Evolutionary conservation across 2,329 filamentous ascomycete genomes (phyloP), one percentile per base, ranked within the genome.

Genomic region (Coleophoma crateriformis): DNA sequence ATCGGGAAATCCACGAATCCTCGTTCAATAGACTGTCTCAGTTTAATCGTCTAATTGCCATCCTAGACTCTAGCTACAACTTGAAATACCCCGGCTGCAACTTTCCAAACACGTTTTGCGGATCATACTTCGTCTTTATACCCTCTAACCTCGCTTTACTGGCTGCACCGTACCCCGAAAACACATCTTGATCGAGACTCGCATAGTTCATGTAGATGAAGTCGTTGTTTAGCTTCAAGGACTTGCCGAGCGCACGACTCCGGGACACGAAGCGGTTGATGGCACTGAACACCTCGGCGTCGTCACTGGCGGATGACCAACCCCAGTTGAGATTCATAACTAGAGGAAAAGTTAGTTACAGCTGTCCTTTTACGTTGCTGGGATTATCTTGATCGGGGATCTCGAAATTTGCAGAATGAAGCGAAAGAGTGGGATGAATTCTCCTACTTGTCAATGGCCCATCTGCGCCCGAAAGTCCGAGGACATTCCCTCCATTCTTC

Each of bases 201-300:
- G 68, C 68, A 52, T 72, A 71, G 52, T 72, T 70, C 33, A 69
- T 55, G 51, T 70, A 71, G 7, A 59, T 51, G 44, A 47, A 61
- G 4, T 13, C 20, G 48, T 58, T 33, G 19, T 51, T n/a, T 2
- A 55, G 33, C 2, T 44, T 49, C 40, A 52, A 44, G 3, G 40
- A 35, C n/a, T 50, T 48, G 13, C 52, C 50, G 4, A 56, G 34
- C 7, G 33, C 51, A 13, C 47, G 45, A 20, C 34, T 42, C 13
- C 51, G 20, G 4, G 45, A 40, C 5, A 53, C 41, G 32, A 57
- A 52, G 11, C 48, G 45, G 11, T 50, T 43, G 6, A 48, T 32
- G 2, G 48, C 44, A 17, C 14, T 42, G 14, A 46, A 39, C 7
- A 55, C 39, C 12, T 8, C 33, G 5, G 19, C 35, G 19, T 56